A percentile compares a stretch with the other conserved stretches of the same genome.
Conservation (phyloP, 176 grass and related monocot species). For the Zea luxurians region DNA sequence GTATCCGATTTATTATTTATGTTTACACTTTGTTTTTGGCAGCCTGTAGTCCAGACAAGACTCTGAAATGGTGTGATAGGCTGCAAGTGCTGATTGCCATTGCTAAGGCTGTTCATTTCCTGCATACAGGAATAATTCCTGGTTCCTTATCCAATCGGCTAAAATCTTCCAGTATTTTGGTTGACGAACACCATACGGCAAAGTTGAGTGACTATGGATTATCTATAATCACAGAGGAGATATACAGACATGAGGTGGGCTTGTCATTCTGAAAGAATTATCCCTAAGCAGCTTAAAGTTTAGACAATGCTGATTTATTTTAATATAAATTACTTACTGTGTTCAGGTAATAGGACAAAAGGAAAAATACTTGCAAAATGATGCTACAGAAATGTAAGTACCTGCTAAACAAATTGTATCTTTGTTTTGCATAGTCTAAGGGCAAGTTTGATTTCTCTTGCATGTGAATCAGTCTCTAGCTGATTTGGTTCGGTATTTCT, state of each 20-base stretch:
- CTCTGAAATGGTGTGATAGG: slow-evolving; percentile 74
- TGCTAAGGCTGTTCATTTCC: slow-evolving; percentile 92
- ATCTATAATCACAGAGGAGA: slow-evolving; percentile 88
- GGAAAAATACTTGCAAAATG: slow-evolving; percentile 46
- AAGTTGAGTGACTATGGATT: slow-evolving; percentile 96
- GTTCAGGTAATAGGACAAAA: slow-evolving; percentile 59
- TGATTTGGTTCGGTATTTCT: no score
- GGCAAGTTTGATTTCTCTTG: slow-evolving; percentile 4
- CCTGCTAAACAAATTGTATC: slow-evolving; percentile 9
- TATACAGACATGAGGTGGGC: slow-evolving; percentile 82
- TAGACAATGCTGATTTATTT: slow-evolving; percentile 21
- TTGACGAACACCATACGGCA: slow-evolving; percentile 75
- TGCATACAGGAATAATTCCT: slow-evolving; percentile 96
- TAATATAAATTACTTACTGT: slow-evolving; percentile 23
- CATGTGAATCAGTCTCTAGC: no score
- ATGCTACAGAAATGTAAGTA: slow-evolving; percentile 62
- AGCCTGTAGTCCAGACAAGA: slow-evolving; percentile 70
- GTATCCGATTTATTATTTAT: slow-evolving; percentile 25
- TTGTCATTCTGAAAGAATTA: slow-evolving; percentile 22
- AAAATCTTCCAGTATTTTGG: slow-evolving; percentile 70
- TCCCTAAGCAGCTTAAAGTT: background rate
- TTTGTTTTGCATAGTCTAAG: background rate
- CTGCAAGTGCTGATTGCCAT: slow-evolving; percentile 75
- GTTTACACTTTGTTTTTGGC: slow-evolving; percentile 32
- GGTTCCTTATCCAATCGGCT: slow-evolving; percentile 90